A percentile compares a stretch with the other conserved stretches of the same genome.
These are phyloP conservation scores for Tulasnella calospora DNA, from an alignment of 768 basidiomycete species.

Conservation along the genomic window DNA sequence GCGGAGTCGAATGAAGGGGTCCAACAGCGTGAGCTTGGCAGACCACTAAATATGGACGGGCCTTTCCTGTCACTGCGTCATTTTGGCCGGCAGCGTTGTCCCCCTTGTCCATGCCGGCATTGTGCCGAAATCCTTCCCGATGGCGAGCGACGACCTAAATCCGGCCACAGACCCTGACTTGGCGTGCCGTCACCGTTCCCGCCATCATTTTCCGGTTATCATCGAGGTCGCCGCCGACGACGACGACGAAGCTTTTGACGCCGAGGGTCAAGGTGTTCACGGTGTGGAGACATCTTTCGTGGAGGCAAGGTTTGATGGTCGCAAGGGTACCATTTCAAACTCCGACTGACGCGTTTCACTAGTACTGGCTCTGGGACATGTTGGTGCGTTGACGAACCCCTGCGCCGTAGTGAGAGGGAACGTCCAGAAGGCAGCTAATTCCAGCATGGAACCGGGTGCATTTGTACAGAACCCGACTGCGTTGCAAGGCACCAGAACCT, in stretches of 20 bases:
- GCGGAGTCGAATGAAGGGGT: neutral
- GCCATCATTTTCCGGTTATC: neutral
- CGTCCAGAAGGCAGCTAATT: neutral
- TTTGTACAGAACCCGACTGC: neutral
- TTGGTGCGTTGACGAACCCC: neutral
- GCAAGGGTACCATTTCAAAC: neutral
- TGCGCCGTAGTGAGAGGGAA: neutral
- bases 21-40: neutral
- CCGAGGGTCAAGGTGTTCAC: neutral
- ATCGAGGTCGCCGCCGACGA: neutral
- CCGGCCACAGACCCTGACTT: neutral
- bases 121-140: neutral
- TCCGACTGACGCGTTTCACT: neutral
- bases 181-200: neutral
- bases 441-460: neutral
- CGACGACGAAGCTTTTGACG: neutral
- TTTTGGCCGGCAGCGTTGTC: neutral
- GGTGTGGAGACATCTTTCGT: neutral
- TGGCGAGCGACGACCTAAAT: neutral
- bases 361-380: no score
- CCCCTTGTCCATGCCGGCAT: neutral
- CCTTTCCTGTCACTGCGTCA: neutral
- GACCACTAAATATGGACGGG: neutral
- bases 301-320: neutral
- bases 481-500: neutral